Evolutionary conservation across 345 rosid genomes (phyloP), one percentile per base, ranked within the genome.

Genomic region (Lumnitzera littorea): DNA sequence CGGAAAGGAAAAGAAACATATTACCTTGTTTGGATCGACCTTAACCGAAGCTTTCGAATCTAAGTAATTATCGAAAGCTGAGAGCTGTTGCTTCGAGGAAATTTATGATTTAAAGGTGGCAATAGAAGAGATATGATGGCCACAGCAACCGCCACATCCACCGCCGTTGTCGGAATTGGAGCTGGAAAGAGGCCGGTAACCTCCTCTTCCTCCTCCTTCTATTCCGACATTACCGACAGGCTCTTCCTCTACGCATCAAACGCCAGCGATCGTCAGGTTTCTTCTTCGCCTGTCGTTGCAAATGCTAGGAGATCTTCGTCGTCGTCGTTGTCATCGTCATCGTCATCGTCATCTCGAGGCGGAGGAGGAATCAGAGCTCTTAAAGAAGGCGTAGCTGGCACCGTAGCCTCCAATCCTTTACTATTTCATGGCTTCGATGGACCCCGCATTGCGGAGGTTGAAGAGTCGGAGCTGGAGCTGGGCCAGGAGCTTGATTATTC

Each of bases 101-200:
- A 16, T 54, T 54, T 60, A 61, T 70, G 64, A 50, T 12, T 14
- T 50, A n/a, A 62, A 69, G 66, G 46, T 69, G 50, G 12, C n/a
- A 65, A 74, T 20, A 71, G 70, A 48, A 10, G 7, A 29, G 36
- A 29, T 63, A 72, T 74, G 86, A 91, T 89, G 98, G 83, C 91
- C 62, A 82, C 87, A 15, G 74, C 96, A 67, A 36, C 43, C 9
- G 43, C 43, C 43, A 36, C 43, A 4, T 36, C 43, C 43, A 36
- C 43, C 43, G 43, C 96, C 65, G 86, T 89, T 47, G 70, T 89
- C 50, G 98, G 98, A 61, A 83, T 92, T 58, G 81, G 77, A 46
- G 50, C 89, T 12, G 96, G 94, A 47, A 85, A 92, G 72, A 84
- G 96, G 69, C 77, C 84, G 55, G 74, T 87, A 78, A 79, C 79